Evolutionary conservation across 192 early-diverging fungal genomes (phyloP).

Genomic region (Coemansia sp.): DNA sequence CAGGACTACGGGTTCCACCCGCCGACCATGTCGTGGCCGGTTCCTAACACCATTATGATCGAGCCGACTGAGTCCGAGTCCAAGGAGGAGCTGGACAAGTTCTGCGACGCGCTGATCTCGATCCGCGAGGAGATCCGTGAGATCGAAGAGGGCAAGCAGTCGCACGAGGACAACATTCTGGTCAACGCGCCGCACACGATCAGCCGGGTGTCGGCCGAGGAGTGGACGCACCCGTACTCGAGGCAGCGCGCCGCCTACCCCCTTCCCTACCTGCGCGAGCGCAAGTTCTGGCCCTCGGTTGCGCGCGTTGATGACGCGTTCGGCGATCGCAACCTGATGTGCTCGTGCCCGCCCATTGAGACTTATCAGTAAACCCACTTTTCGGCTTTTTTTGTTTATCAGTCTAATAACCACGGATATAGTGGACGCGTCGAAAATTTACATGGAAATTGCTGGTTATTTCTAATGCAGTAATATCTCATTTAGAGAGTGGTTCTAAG

Average conservation of each 20-base stretch:
- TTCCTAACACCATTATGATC: conserved; percentile 98
- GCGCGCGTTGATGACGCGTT: conserved; percentile 90
- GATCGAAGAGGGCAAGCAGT: conserved; percentile 79
- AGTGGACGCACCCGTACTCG: conserved; percentile 85
- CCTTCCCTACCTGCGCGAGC: conserved; percentile 68
- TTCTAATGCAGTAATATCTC: not conserved
- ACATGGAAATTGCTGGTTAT: not conserved
- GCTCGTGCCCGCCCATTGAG: conserved; percentile 92
- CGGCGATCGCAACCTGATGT: conserved; percentile 91
- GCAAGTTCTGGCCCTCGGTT: conserved; percentile 98
- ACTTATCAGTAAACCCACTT: conserved; percentile 54
- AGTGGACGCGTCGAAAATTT: too few relatives aligned
- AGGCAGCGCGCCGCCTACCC: conserved; percentile 92
- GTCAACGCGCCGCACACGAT: conserved; percentile 88
- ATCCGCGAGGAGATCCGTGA: conserved; percentile 91
- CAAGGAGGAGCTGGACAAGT: conserved; percentile 89
- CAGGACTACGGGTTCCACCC: conserved; percentile 99
- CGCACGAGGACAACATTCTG: conserved; percentile 82
- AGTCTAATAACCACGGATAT: not conserved
- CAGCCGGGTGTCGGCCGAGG: conserved; percentile 66
- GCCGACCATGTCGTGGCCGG: conserved; percentile 99
- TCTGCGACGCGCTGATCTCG: conserved; percentile 96
- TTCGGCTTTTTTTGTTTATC: not conserved
- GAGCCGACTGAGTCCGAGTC: conserved; percentile 98
- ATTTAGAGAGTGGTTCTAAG: too few relatives aligned